Evolutionary conservation across 2,329 filamentous ascomycete genomes (phyloP), one percentile per base, ranked within the genome.

Genomic region (Apiospora koreana): DNA sequence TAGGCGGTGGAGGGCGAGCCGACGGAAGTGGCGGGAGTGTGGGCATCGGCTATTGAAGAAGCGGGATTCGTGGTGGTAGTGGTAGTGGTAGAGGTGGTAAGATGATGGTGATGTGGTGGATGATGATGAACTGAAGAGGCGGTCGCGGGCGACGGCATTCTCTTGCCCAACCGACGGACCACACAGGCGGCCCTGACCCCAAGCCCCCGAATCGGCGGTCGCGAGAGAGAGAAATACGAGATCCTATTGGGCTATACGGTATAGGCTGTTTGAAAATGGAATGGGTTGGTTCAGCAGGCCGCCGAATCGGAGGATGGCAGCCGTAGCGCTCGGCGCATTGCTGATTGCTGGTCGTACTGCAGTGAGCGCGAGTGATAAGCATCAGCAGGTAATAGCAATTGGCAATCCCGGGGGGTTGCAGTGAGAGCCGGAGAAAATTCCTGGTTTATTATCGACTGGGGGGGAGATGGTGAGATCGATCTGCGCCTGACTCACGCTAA

Each of bases 11-110:
- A 46, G 50, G 67, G 64, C 41, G 71, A 62, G 25, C 62, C 31
- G 46, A 65, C 31, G 41, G 54, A 62, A 35, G 65, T 46, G 50
- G 72, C 41, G 45, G 71, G 41, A 31, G 70, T 64, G 43, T 58
- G 65, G 31, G 18, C 28, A 28, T 41, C 66, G 64, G 41, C 64
- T 16, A 43, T 16, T 1, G 38, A 21, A 38, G 54, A 2, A n/a
- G 54, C 31, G 12, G 54, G 2, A 2, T 31, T 7, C 2, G 28
- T 6, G 18, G 14, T 31, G 28, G 25, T 31, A 5, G 10, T 54
- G 6, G 48, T 10, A 23, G 9, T 23, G 18, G 50, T 35, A 28
- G 14, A 10, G 18, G 28, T 21, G 16, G 28, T 28, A 58, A 21
- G 21, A n/a, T n/a, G 54, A 12, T 38, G 54, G 10, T 38, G 54